Conservation (phyloP, 768 basidiomycete species). For the Mycena rosella region DNA sequence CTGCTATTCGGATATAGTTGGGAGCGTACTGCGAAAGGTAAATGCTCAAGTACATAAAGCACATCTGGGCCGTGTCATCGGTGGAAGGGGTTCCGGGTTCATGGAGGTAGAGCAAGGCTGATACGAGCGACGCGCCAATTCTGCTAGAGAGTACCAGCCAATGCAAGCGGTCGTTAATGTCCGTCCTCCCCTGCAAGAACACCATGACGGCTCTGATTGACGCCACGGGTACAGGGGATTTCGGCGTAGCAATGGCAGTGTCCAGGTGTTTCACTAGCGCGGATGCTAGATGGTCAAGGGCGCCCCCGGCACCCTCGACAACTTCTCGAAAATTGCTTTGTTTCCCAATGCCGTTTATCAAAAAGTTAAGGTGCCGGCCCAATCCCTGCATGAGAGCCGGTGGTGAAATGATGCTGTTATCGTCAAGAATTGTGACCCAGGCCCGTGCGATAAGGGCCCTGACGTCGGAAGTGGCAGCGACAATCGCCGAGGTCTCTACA, state of each 20-base stretch:
- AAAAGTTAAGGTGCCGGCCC: not conserved
- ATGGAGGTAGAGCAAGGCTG: not conserved
- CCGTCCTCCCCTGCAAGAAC: not conserved
- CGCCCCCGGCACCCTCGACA: not conserved
- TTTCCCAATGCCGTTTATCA: not conserved
- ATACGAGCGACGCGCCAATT: not conserved
- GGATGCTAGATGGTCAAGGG: not conserved
- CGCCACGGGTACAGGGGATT: not conserved
- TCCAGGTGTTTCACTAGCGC: not conserved
- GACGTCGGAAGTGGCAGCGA: not conserved
- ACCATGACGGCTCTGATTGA: not conserved
- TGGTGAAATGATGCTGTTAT: too few species aligned
- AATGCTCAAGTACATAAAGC: not conserved
- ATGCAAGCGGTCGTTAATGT: not conserved
- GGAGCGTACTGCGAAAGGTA: not conserved
- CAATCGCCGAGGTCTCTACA: not conserved
- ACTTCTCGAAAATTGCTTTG: not conserved
- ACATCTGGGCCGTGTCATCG: not conserved
- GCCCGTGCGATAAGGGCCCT: not conserved
- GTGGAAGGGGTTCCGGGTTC: too few species aligned
- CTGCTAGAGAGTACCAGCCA: not conserved
- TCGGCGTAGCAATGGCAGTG: not conserved
- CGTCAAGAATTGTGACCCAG: not conserved
- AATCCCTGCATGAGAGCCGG: not conserved
- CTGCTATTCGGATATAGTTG: not conserved